Evolutionary conservation across 1,139 yeast genomes (phyloP), one percentile per base, ranked within the genome.

Genomic region (Sugiyamaella neomexicana): DNA sequence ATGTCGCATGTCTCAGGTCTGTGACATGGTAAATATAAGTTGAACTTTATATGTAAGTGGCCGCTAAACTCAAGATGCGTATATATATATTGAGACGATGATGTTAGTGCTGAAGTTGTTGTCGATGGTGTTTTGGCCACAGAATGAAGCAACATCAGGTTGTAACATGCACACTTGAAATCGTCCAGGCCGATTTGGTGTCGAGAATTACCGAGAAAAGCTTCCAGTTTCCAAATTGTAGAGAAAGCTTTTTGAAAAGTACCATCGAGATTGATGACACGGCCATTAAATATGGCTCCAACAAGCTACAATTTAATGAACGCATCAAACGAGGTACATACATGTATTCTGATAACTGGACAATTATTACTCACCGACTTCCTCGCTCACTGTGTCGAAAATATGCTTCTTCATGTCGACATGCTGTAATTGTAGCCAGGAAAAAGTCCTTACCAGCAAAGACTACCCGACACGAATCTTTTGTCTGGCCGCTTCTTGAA

Each of bases 141-240:
- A 43, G 29, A 25, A 53, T 53, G 56, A 53, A 44, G 32, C 42
- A 44, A 37, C 42, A 44, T 10, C 53, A 44, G 34, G 8, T 49
- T 5, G 23, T 48, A 29, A 53, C 50, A 2, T 53, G 56, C 38
- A 25, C 53, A 8, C 36, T 49, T 20, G 52, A 53, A 31, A 46
- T 53, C 3, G 39, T 53, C 15, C 56, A 53, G 43, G n/a, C 39
- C n/a, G 56, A 53, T 29, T 20, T 53, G n/a, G 53, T 41, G 2
- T 44, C 50, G 7, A 13, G 53, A 12, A 44, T 53, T 10, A 43
- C 56, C 2, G 53, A 40, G 25, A 20, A 32, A 17, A 34, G 13
- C 23, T 29, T 32, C 39, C 36, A 31, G 8, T 12, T 43, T 6
- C 12, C 42, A 3, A 37, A 37, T 29, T 44, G 47, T 31, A 44